These are phyloP conservation scores for Malus sylvestris DNA, from an alignment of 306 rosid genomes.

Conservation along the genomic window DNA sequence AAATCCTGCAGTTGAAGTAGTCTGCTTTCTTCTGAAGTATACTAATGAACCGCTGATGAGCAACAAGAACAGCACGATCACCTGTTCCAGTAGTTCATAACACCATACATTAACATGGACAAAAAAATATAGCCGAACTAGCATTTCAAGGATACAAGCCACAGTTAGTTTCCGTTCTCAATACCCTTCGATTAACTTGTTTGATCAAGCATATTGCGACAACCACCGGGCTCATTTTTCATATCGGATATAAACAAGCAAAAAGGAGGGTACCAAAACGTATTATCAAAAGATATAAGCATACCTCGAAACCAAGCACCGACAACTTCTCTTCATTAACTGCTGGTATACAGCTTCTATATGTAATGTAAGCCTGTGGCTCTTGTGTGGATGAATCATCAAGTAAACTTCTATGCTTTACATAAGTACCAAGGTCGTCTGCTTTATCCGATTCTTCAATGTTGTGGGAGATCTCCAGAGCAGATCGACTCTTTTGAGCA, in stretches of 20 bases:
- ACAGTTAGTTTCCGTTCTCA: neutral
- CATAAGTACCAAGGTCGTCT: slow-evolving; percentile 19
- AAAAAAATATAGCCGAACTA: neutral
- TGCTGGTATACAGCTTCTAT: slow-evolving; percentile 77
- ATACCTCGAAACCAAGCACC: slow-evolving; percentile 76
- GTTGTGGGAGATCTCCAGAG: slow-evolving; percentile 37
- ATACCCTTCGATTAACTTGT: neutral
- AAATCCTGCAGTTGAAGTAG: slow-evolving; percentile 40
- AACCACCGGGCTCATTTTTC: neutral
- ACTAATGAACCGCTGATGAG: slow-evolving; percentile 52
- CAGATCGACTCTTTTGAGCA: slow-evolving; percentile 28
- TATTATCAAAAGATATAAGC: neutral
- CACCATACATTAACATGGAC: neutral
- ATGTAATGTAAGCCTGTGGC: slow-evolving; percentile 57
- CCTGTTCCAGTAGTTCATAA: slow-evolving; percentile 37
- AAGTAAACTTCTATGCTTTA: slow-evolving; percentile 39
- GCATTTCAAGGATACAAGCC: slow-evolving; percentile 2
- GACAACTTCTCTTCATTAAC: slow-evolving; percentile 71
- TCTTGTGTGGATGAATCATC: slow-evolving; percentile 31
- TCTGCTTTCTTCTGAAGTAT: slow-evolving; percentile 50
- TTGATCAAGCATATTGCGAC: neutral
- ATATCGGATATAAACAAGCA: neutral
- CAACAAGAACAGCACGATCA: slow-evolving; percentile 44
- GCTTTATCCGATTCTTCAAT: slow-evolving; percentile 21
- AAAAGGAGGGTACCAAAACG: no score